Evolutionary conservation across 2,329 filamentous ascomycete species (phyloP), one percentile per base, ranked within the genome.

Genomic region (Aspergillus sp.): DNA sequence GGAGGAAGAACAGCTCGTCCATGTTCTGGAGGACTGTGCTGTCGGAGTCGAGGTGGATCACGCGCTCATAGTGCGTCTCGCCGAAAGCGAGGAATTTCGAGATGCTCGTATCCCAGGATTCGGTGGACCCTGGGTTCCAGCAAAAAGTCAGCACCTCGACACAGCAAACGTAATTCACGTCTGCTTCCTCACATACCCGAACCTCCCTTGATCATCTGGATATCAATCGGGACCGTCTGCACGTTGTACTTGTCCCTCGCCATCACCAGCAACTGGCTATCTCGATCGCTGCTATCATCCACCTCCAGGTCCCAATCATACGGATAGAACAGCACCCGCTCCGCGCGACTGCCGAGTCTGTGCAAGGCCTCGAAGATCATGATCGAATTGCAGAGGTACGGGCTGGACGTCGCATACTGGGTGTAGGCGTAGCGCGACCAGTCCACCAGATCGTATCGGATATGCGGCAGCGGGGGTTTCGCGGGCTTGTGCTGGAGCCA

Each of bases 1-100:
- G 81, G 1, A 81, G 63, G 16, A 80, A 68, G 57, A 86, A 86
- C 0, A 85, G 66, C 34, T 84, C 79, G 44, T 86, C 81, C 66
- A 85, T 71, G 14, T 66, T 58, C 37, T 77, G 64, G 3, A 81
- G 66, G 3, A 85, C 58, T 1, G 72, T 72, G 14, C 74, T 66
- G 47, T 85, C 80, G 6, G 77, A 79, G 51, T 84, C 74, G 28
- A 78, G 57, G 31, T 69, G 64, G 20, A 78, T 61, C 14, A 77
- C 63, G 24, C 74, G 66, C 13, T 68, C 57, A 50, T 82, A 83
- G 34, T 77, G 66, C 0, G 72, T 74, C 32, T 81, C 74, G 37
- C 78, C 78, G 50, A 82, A 84, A 2, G 78, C 75, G 13, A 80
- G 67, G 20, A 82, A 68, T 51, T 85, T 84, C 14, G 77, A 79